phyloP scores from a whole-genome alignment of 2,329 filamentous ascomycete genomes.

The Colletotrichum sp. region DNA sequence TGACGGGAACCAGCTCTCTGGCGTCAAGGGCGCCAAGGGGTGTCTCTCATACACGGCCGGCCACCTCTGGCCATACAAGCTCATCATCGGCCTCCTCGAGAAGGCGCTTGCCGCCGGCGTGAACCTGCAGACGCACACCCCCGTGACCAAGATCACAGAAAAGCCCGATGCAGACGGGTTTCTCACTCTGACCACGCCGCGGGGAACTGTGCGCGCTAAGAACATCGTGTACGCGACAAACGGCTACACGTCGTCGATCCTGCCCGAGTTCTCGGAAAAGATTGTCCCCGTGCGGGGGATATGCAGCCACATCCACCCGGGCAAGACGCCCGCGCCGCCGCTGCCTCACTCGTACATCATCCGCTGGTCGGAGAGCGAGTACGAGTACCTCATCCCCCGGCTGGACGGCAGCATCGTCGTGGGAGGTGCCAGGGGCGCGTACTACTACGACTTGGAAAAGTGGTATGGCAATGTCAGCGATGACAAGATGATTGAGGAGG shows the following conservation, averaged over 20 bases:
- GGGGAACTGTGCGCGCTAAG: conserved; percentile 22
- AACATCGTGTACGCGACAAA: conserved; percentile 30
- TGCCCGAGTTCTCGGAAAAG: conserved; percentile 24
- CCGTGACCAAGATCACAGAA: background rate
- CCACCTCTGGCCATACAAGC: conserved; percentile 28
- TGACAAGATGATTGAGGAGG: conserved; percentile 38
- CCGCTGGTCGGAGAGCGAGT: conserved; percentile 59
- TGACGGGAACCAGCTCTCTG: conserved; percentile 37
- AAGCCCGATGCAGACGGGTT: background rate
- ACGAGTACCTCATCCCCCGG: conserved; percentile 70
- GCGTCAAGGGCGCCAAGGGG: conserved; percentile 42
- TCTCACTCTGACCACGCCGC: conserved; percentile 20
- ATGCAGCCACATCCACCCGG: conserved; percentile 33
- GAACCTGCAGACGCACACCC: conserved; percentile 29
- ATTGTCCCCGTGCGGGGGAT: conserved; percentile 28
- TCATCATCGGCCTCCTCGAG: conserved; percentile 28
- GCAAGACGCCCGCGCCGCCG: conserved; percentile 34
- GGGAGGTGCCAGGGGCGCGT: conserved; percentile 42
- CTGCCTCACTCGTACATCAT: conserved; percentile 63
- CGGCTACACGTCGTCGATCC: conserved; percentile 28
- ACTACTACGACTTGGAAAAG: conserved; percentile 26
- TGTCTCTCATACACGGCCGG: conserved; percentile 36
- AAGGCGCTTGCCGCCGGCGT: conserved; percentile 23
- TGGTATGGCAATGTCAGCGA: conserved; percentile 53
- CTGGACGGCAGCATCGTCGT: conserved; percentile 49